Base-by-base conservation (phyloP, 2,329 filamentous ascomycete species). In the Monosporascus sp. region DNA sequence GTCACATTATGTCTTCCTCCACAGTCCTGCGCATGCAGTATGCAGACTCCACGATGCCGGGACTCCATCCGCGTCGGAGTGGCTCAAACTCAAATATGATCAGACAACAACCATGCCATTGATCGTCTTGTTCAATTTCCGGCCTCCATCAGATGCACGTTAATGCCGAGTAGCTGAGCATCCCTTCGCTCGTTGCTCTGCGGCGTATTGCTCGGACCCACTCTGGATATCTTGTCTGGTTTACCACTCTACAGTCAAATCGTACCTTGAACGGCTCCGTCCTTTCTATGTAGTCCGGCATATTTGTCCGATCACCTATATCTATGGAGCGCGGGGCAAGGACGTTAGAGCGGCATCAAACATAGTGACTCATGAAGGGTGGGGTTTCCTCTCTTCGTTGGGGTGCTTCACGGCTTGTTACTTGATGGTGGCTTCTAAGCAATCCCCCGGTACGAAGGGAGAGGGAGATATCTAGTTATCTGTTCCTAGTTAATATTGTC, bases 71-170 rank as follows among this genome's bases (percentile, higher is more conserved):
- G 20, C 39, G 14, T 20, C n/a, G 9, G 53, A 53, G 47, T 54
- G 38, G 52, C 42, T 51, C 27, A 46, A 54, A 54, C 44, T 48
- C 49, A 54, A 54, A 50, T 49, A 47, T 22, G 46, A 41, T 14
- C 38, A 52, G 31, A 48, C 51, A 27, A 39, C 51, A 45, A 52
- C 53, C 38, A 50, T 37, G 25, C 34, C 15, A 39, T 39, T 20
- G 38, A 37, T 31, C 52, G 24, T 24, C 37, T 22, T 31, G 27
- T 44, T 47, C 46, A 45, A 20, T 42, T 42, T 20, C 18, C 39
- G 22, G n/a, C 39, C 39, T 42, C 11, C 39, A 20, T 20, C 18
- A 24, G 18, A 20, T 18, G 17, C 8, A 15, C 22, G 3, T 20
- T 14, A 18, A 42, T 14, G 24, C 9, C 9, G 22, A 42, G 18